Base-by-base conservation (phyloP, 2,329 filamentous ascomycete genomes). In the Cercospora sp. region DNA sequence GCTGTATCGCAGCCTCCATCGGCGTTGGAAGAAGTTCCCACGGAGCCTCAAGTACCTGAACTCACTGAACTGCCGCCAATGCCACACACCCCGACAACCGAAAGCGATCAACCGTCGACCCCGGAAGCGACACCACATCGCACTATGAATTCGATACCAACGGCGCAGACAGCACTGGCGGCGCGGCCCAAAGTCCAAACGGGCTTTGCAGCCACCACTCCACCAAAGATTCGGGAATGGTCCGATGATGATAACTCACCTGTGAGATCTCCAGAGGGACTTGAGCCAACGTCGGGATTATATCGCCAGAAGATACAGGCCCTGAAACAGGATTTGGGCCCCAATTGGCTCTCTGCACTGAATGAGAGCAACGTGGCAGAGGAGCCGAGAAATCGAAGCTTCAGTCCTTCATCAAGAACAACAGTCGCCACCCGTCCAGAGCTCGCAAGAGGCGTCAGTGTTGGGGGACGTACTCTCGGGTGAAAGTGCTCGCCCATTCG, bases 291-390 rank as follows among this genome's bases (percentile, higher is more conserved):
- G 16, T 73, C 75, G 8, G 76, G 79, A 63, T 59, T 77, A 7
- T 98, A 97, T 79, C 89, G 91, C 66, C 91, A 91, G 78, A 95
- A 95, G 79, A 90, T 98, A 64, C 93, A 97, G 79, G 89, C 91
- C 3, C 82, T 97, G 64, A 90, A 93, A 69, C 90, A 90, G 75
- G 92, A 94, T 75, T 90, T 97, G 72, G 94, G 94, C 33, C 92
- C 89, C 74, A 91, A 89, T 42, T 99, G 96, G 86, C 86, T 99
- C 45, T 94, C 89, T 70, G 92, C 91, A 13, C 83, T 98, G 61
- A 91, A 91, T 68, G 94, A 97, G 75, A 91, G 95, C 78, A 84
- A 80, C 36, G 86, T 86, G 83, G 82, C 67, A 30, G 69, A 72
- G 55, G 63, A 65, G 5, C 69, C 65, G 26, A 61, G 70, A 31